Percentiles rank a stretch among this genome's conserved stretches.
These are phyloP conservation scores for Diutina pseudorugosa DNA, from an alignment of 1,139 yeast species.

Conservation along the genomic window DNA sequence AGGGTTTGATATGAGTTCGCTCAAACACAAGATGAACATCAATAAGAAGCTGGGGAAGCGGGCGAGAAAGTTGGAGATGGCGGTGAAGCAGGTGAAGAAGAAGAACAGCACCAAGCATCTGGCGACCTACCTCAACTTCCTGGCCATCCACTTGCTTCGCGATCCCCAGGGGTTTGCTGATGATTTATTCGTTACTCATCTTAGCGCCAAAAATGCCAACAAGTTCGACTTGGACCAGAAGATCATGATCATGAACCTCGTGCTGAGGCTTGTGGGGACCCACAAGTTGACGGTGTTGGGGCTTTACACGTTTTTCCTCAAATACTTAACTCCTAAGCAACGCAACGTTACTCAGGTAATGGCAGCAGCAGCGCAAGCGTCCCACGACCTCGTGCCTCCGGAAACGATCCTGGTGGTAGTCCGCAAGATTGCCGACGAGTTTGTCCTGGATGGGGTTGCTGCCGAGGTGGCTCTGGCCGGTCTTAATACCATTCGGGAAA, in stretches of 20 bases:
- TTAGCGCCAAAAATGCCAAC: constrained; percentile 53
- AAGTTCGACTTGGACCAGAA: constrained; percentile 79
- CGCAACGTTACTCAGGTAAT: constrained; percentile 86
- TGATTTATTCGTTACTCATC: constrained; percentile 55
- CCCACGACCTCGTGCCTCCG: constrained; percentile 95
- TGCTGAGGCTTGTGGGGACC: constrained; percentile 83
- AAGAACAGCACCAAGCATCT: constrained; percentile 35
- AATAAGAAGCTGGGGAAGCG: constrained; percentile 77
- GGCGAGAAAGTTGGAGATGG: constrained; percentile 64
- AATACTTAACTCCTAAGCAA: constrained; percentile 89
- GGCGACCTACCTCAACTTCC: constrained; percentile 79
- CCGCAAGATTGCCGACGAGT: constrained; percentile 91
- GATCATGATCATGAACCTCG: constrained; percentile 72
- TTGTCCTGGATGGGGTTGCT: constrained; percentile 96
- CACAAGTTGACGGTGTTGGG: constrained; percentile 89
- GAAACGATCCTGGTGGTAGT: constrained; percentile 71
- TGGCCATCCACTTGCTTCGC: constrained; percentile 84
- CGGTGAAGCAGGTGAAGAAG: constrained; percentile 58
- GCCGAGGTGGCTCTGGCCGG: constrained; percentile 98
- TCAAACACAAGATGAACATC: constrained; percentile 71
- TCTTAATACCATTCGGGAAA: constrained; percentile 85
- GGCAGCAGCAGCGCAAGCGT: constrained; percentile 95
- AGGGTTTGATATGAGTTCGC: constrained; percentile 50
- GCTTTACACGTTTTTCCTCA: constrained; percentile 74
- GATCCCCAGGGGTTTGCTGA: constrained; percentile 99